Percentiles rank a stretch among this genome's conserved stretches.
Conservation (phyloP, 352 stramenopile species). For the Phytophthora rubi region DNA sequence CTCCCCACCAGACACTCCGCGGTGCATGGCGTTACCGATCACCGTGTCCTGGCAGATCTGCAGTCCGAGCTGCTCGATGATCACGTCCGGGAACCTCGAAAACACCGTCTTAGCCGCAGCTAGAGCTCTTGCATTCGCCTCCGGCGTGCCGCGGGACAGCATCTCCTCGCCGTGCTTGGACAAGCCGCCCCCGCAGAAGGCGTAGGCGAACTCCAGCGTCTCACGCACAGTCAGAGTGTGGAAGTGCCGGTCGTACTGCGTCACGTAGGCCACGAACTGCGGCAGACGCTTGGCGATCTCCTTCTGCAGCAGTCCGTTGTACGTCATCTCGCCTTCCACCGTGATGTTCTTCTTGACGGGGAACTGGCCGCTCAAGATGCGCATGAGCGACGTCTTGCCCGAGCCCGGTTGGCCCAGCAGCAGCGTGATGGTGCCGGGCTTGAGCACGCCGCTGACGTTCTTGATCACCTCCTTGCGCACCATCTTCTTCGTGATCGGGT, state of each 20-base stretch:
- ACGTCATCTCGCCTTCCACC: slow-evolving; percentile 39
- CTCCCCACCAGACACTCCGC: slow-evolving; percentile 74
- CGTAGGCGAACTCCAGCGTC: slow-evolving; percentile 45
- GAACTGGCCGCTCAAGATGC: slow-evolving; percentile 39
- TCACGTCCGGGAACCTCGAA: slow-evolving; percentile 46
- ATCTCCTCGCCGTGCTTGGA: slow-evolving; percentile 45
- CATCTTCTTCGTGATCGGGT: slow-evolving; percentile 31
- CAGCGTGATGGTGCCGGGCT: slow-evolving; percentile 44
- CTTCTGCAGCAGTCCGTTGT: slow-evolving; percentile 39
- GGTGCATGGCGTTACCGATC: slow-evolving; percentile 52
- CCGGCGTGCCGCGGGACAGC: slow-evolving; percentile 37
- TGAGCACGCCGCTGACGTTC: slow-evolving; percentile 35
- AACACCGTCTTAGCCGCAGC: slow-evolving; percentile 28
- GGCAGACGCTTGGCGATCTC: slow-evolving; percentile 34
- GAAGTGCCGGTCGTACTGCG: slow-evolving; percentile 42
- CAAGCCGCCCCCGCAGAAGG: slow-evolving; percentile 34
- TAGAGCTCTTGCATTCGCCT: slow-evolving; percentile 36
- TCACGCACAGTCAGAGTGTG: slow-evolving; percentile 39
- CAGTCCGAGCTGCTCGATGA: slow-evolving; percentile 58
- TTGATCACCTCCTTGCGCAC: slow-evolving; percentile 48
- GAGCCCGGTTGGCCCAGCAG: slow-evolving; percentile 46
- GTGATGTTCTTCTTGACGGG: slow-evolving; percentile 35
- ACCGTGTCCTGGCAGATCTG: slow-evolving; percentile 55
- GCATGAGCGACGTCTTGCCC: slow-evolving; percentile 47
- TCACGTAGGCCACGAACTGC: slow-evolving; percentile 44